These are phyloP conservation scores for Lachnellula suecica DNA, from an alignment of 2,329 filamentous ascomycete species.

Conservation along the genomic window DNA sequence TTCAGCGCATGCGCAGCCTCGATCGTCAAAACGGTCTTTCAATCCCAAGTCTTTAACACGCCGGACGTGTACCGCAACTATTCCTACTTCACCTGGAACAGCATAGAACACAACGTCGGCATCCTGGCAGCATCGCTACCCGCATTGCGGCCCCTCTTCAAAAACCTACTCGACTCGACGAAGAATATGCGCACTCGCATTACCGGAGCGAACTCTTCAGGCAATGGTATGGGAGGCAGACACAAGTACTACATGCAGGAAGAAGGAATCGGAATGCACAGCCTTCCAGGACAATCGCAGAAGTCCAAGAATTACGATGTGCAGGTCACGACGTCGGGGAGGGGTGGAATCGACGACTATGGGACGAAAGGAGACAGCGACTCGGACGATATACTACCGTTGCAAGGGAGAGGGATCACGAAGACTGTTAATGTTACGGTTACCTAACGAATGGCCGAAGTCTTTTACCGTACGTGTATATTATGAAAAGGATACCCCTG, in stretches of 20 bases:
- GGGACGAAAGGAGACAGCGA: conserved; percentile 9
- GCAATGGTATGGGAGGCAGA: conserved; percentile 3
- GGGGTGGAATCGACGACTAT: conserved; percentile 13
- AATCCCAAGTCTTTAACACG: conserved; percentile 35
- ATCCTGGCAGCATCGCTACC: conserved; percentile 43
- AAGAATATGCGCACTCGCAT: conserved; percentile 5
- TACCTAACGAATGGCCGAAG: not conserved
- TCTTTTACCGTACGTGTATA: not conserved
- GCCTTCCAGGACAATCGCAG: conserved; percentile 1
- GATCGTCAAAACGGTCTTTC: conserved; percentile 41
- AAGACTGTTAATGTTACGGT: conserved; percentile 19
- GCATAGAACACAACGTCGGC: conserved; percentile 43
- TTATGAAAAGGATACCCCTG: no score
- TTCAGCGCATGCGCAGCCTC: conserved; percentile 40
- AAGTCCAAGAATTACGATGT: conserved; percentile 16
- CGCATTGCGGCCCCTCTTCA: conserved; percentile 41
- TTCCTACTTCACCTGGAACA: conserved; percentile 44
- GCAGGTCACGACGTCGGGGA: conserved; percentile 11
- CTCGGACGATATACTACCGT: conserved; percentile 20
- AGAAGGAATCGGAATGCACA: conserved; percentile 22
- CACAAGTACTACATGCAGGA: conserved; percentile 26
- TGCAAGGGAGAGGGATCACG: conserved; percentile 16
- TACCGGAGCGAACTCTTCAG: not conserved
- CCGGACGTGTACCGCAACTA: conserved; percentile 33
- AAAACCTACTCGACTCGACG: conserved; percentile 33